Evolutionary conservation across 768 basidiomycete genomes (phyloP).

Genomic region (Lactarius vividus): DNA sequence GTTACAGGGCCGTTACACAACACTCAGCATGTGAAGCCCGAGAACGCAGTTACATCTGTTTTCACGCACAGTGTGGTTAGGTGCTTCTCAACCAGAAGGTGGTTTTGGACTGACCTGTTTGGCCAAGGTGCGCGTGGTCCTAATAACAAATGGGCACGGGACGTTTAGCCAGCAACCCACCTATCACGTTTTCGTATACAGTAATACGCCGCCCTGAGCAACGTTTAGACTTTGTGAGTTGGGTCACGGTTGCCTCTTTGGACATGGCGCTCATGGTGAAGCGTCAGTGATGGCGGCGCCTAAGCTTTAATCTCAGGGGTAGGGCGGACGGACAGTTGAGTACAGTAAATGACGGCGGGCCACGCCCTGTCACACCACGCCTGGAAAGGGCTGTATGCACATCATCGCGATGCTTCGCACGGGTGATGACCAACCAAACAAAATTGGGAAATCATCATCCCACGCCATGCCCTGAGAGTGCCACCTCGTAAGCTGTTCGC

Average conservation of each 20-base stretch:
- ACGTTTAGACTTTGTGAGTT: not conserved
- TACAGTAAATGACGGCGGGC: not conserved
- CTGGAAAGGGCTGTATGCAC: not conserved
- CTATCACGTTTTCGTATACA: not conserved
- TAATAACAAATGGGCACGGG: not conserved
- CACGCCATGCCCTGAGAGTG: not conserved
- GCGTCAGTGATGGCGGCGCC: not conserved
- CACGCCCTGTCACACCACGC: not conserved
- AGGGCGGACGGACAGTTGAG: not conserved
- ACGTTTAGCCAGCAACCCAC: not conserved
- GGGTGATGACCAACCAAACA: not conserved
- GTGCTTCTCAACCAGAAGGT: no score
- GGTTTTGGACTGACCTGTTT: not conserved
- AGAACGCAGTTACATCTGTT: not conserved
- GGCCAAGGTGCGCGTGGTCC: no score
- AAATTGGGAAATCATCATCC: not conserved
- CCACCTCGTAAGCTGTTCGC: not conserved
- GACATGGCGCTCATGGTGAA: not conserved
- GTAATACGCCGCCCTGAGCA: not conserved
- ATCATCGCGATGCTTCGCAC: not conserved
- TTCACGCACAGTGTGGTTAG: not conserved
- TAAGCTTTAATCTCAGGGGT: not conserved
- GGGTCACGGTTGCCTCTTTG: not conserved
- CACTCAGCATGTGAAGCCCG: not conserved
- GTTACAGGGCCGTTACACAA: not conserved